phyloP scores from a whole-genome alignment of 2,329 filamentous ascomycete genomes.

The Xylariales sp. region DNA sequence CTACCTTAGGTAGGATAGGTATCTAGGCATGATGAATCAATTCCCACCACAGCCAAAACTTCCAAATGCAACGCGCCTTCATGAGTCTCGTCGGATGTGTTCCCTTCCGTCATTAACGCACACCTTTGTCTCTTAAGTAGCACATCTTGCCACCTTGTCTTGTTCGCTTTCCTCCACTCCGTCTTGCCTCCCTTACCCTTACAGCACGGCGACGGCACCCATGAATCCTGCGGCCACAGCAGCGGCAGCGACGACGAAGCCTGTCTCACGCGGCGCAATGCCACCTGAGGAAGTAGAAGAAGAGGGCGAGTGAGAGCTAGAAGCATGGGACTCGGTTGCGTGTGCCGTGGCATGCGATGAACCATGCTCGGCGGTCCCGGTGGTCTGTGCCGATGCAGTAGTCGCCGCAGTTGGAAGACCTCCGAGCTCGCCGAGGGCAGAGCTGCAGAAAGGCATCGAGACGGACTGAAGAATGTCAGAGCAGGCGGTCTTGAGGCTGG shows the following conservation, averaged over 20 bases:
- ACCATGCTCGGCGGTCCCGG: not conserved
- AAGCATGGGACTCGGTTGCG: not conserved
- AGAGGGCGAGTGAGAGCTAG: slow-evolving; percentile 23
- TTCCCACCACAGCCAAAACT: too few species aligned
- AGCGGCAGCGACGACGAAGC: slow-evolving; percentile 37
- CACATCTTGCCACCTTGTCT: not conserved
- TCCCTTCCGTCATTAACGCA: not conserved
- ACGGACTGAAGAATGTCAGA: slow-evolving; percentile 30
- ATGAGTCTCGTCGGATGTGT: not conserved
- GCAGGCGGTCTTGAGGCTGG: slow-evolving; percentile 39
- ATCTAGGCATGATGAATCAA: too few species aligned
- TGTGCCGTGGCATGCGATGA: slow-evolving; percentile 1
- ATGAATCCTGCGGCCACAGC: slow-evolving; percentile 39
- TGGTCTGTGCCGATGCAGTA: not conserved
- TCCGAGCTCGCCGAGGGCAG: not conserved
- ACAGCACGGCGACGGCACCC: slow-evolving; percentile 40
- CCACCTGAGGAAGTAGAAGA: slow-evolving; percentile 10
- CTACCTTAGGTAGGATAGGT: too few species aligned
- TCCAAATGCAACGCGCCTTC: too few species aligned
- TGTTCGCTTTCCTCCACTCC: not conserved
- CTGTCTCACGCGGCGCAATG: slow-evolving; percentile 40
- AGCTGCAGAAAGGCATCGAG: slow-evolving; percentile 38
- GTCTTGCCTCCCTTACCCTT: slow-evolving; percentile 28
- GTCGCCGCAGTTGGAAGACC: not conserved
- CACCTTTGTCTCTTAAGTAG: not conserved